Conservation (phyloP, 2,329 filamentous ascomycete species). For the Neonectria magnoliae region DNA sequence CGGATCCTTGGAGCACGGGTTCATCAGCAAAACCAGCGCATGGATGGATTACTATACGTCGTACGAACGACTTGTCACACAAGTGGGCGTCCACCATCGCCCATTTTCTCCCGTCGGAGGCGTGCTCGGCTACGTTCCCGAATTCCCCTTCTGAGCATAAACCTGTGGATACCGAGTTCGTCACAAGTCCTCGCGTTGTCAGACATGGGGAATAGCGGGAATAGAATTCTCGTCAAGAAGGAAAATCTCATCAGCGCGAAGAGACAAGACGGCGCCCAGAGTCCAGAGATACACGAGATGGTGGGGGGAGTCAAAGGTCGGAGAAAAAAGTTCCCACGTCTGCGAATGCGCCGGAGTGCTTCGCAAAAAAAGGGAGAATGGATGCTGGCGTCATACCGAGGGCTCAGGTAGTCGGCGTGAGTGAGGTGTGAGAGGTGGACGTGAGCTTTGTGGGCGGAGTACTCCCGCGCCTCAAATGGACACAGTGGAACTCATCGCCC, state of each 20-base stretch:
- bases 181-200: slow-evolving; percentile 19
- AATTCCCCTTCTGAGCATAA: slow-evolving; percentile 26
- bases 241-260: slow-evolving; percentile 7
- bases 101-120: neutral
- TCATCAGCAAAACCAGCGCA: neutral
- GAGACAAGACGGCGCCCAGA: neutral
- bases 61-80: slow-evolving; percentile 2
- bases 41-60: neutral
- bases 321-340: slow-evolving; percentile 31
- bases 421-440: neutral
- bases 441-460: neutral
- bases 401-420: neutral
- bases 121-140: slow-evolving; percentile 15
- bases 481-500: slow-evolving; percentile 37
- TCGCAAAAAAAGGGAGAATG: slow-evolving; percentile 25
- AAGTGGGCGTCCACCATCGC: slow-evolving; percentile 13
- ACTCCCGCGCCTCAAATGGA: slow-evolving; percentile 32
- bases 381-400: slow-evolving; percentile 15
- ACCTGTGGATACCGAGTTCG: slow-evolving; percentile 1
- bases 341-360: slow-evolving; percentile 21
- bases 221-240: slow-evolving; percentile 10
- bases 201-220: slow-evolving; percentile 10
- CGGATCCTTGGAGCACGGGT: neutral
- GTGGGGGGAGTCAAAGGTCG: slow-evolving; percentile 2
- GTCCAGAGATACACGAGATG: neutral